These are phyloP conservation scores for Agaricus subrufescens DNA, from an alignment of 768 basidiomycete species.

Conservation along the genomic window DNA sequence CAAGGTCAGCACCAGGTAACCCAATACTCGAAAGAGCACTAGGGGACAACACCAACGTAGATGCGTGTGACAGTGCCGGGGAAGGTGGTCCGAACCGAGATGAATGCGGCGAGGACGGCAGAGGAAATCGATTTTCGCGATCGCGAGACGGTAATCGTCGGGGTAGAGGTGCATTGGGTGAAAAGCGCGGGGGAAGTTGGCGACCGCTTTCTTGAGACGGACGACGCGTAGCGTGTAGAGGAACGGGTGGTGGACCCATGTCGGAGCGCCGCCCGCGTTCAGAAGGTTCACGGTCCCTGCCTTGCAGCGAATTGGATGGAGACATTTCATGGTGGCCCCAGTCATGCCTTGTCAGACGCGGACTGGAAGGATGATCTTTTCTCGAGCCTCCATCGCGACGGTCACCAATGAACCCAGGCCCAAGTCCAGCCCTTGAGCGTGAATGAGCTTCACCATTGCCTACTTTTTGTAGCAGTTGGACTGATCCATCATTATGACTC, in stretches of 20 bases:
- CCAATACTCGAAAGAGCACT: conserved; percentile 21
- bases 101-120: conserved; percentile 24
- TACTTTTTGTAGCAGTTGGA: conserved; percentile 24
- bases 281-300: conserved; percentile 25
- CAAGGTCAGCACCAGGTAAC: conserved; percentile 44
- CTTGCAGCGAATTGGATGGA: conserved; percentile 17
- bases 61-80: conserved; percentile 38
- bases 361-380: conserved; percentile 28
- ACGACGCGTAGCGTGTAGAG: conserved; percentile 29
- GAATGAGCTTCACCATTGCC: conserved; percentile 22
- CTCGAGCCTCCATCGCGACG: conserved; percentile 27
- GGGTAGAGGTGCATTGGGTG: conserved; percentile 27
- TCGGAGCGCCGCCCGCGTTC: conserved; percentile 37
- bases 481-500: conserved; percentile 35
- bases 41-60: conserved; percentile 32
- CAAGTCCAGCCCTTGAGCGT: conserved; percentile 18
- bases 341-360: conserved; percentile 27
- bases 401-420: conserved; percentile 14
- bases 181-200: conserved; percentile 56
- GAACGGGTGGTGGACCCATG: conserved; percentile 52
- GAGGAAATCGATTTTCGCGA: conserved; percentile 26
- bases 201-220: conserved; percentile 36
- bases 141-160: conserved; percentile 39
- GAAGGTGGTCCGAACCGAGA: conserved; percentile 34
- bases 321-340: conserved; percentile 13